Evolutionary conservation across 306 rosid genomes (phyloP), one percentile per base, ranked within the genome.

Genomic region (Cercis canadensis): DNA sequence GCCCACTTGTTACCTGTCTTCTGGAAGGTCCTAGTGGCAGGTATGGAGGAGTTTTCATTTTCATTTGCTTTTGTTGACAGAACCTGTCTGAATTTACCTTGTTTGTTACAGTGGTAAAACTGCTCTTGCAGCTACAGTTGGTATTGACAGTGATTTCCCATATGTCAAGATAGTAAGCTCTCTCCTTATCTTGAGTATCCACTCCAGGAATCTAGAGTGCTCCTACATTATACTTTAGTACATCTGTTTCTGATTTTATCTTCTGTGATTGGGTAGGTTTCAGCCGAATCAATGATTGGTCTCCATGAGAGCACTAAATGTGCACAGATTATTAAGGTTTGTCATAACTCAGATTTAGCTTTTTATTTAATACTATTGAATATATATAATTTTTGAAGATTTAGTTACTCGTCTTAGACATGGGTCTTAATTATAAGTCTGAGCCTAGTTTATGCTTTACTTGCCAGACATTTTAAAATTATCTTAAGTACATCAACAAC

Each of bases 21-120:
- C 85, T 95, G 64, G 99, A 91, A 86, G 99, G 99, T 54, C 86
- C 92, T 14, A 85, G 92, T 67, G 97, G 99, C 89, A 95, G 97
- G 99, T 95, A 81, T 34, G 62, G 52, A 5, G 19, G 57, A 40
- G 47, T 61, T 31, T 71, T 55, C 70, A 41, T 34, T 45, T 43
- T 57, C 47, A 70, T 50, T 75, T 67, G 32, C 43, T 52, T 65
- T 72, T 67, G 52, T 73, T 61, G 31, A 50, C 71, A 66, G 65
- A 55, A 67, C 8, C 31, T 57, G 69, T 74, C 83, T 88, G n/a
- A 76, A 61, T 74, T 54, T 78, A 61, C 32, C 75, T 73, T 57
- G 49, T 76, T 78, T 84, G 57, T 72, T 78, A 62, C 87, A 95
- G 99, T 83, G 99, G 97, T 71, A 95, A 95, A 86, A 87, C 92